These are phyloP conservation scores for Phytophthora meadii DNA, from an alignment of 352 stramenopile genomes.

Conservation along the genomic window DNA sequence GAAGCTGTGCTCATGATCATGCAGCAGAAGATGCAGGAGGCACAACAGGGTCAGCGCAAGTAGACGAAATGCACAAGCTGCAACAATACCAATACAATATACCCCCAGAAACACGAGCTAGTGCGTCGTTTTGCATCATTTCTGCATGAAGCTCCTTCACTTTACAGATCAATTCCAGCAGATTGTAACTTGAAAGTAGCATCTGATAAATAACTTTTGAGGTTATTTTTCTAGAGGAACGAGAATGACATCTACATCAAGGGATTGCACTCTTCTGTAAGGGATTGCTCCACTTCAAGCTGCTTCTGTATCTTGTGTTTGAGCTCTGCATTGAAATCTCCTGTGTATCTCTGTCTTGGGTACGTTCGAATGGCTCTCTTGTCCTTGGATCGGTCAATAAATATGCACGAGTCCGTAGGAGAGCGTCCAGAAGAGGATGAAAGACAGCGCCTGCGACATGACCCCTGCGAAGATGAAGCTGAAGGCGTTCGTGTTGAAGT, in stretches of 20 bases:
- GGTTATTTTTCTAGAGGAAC: slow-evolving; percentile 6
- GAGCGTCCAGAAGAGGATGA: slow-evolving; percentile 92
- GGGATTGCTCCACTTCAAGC: too few species aligned
- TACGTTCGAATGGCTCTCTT: slow-evolving; percentile 1
- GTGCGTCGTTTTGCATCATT: too few species aligned
- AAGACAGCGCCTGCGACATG: slow-evolving; percentile 81
- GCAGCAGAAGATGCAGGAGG: slow-evolving; percentile 83
- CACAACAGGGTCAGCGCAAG: slow-evolving; percentile 36
- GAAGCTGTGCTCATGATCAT: slow-evolving; percentile 85
- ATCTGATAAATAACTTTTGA: slow-evolving; percentile 6
- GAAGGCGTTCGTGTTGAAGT: slow-evolving; percentile 79
- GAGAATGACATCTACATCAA: neutral
- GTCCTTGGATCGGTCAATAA: slow-evolving; percentile 65
- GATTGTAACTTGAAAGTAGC: slow-evolving; percentile 10
- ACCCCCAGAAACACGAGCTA: slow-evolving; percentile 6
- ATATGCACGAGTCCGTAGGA: slow-evolving; percentile 90
- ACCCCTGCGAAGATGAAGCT: slow-evolving; percentile 79
- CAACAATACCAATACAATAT: slow-evolving; percentile 13
- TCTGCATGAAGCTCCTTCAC: neutral
- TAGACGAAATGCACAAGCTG: slow-evolving; percentile 17
- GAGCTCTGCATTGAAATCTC: neutral
- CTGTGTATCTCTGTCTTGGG: neutral
- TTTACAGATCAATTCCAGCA: neutral
- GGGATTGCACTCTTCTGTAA: too few species aligned
- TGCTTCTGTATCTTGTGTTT: too few species aligned